These are phyloP conservation scores for Claviceps digitariae DNA, from an alignment of 2,329 filamentous ascomycete species.

Conservation along the genomic window DNA sequence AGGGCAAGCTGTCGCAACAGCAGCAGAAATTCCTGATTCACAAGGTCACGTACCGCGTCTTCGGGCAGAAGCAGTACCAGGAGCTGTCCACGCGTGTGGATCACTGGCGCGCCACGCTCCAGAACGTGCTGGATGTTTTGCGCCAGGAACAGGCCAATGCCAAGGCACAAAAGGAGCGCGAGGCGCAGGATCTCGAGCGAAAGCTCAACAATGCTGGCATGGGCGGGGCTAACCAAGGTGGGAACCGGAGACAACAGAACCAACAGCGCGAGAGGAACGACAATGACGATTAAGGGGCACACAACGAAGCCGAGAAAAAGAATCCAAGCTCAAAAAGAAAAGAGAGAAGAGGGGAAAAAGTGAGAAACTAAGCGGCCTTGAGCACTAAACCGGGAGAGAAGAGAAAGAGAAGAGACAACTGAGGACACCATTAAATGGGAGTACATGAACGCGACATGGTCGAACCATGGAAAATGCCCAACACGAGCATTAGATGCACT, in stretches of 20 bases:
- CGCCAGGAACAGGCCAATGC: constrained; percentile 71
- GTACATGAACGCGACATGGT: not conserved
- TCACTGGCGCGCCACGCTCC: constrained; percentile 76
- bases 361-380: not conserved
- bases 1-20: constrained; percentile 90
- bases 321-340: not conserved
- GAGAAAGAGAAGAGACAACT: not conserved
- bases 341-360: not conserved
- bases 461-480: not conserved
- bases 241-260: constrained; percentile 22
- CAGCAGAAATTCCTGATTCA: constrained; percentile 91
- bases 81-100: constrained; percentile 85
- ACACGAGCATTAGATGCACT: too few species aligned
- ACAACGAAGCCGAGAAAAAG: not conserved
- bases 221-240: constrained; percentile 17
- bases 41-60: constrained; percentile 90
- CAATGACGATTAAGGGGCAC: constrained; percentile 31
- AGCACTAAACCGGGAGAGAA: not conserved
- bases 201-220: constrained; percentile 38
- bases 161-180: constrained; percentile 63
- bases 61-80: constrained; percentile 95
- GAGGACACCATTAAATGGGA: not conserved
- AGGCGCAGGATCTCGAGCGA: constrained; percentile 56
- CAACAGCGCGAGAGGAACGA: constrained; percentile 36
- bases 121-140: constrained; percentile 65